A percentile compares a stretch with the other conserved stretches of the same genome.
These are phyloP conservation scores for Candida suzukii DNA, from an alignment of 805 yeast species.

Conservation along the genomic window DNA sequence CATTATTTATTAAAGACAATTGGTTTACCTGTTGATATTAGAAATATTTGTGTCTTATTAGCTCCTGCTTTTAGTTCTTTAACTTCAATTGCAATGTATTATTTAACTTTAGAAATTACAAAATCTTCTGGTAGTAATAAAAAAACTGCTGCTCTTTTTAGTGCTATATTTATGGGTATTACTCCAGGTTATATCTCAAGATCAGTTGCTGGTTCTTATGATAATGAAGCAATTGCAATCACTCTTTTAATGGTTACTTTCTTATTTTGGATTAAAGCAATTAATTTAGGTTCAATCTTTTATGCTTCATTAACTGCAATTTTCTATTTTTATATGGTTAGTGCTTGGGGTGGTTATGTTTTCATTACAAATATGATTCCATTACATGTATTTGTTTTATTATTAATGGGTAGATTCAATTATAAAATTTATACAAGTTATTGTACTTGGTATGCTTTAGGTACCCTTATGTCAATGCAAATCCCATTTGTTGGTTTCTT, in stretches of 20 bases:
- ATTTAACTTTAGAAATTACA: constrained; percentile 85
- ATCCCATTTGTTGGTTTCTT: constrained; percentile 97
- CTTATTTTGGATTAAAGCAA: constrained; percentile 90
- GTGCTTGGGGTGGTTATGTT: constrained; percentile 99
- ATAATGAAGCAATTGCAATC: constrained; percentile 98
- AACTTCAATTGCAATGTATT: constrained; percentile 85
- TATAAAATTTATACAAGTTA: constrained; percentile 82
- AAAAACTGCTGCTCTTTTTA: constrained; percentile 74
- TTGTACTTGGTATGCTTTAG: constrained; percentile 94
- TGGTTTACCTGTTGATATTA: constrained; percentile 84
- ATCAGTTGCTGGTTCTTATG: constrained; percentile 98
- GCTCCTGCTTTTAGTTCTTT: constrained; percentile 96
- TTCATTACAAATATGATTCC: constrained; percentile 98
- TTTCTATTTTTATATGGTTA: constrained; percentile 95
- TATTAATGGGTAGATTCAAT: constrained; percentile 91
- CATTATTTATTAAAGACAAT: constrained; percentile 63
- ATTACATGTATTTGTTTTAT: constrained; percentile 81
- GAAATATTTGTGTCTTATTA: constrained; percentile 90
- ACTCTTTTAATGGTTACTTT: constrained; percentile 93
- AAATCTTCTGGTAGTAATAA: constrained; percentile 36
- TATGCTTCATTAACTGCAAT: constrained; percentile 80
- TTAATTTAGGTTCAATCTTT: constrained; percentile 83
- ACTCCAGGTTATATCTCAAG: constrained; percentile 98
- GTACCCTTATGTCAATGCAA: constrained; percentile 98
- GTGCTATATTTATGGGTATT: constrained; percentile 93